These are phyloP conservation scores for Colletotrichum sublineola DNA, from an alignment of 2,329 filamentous ascomycete genomes.

Conservation along the genomic window DNA sequence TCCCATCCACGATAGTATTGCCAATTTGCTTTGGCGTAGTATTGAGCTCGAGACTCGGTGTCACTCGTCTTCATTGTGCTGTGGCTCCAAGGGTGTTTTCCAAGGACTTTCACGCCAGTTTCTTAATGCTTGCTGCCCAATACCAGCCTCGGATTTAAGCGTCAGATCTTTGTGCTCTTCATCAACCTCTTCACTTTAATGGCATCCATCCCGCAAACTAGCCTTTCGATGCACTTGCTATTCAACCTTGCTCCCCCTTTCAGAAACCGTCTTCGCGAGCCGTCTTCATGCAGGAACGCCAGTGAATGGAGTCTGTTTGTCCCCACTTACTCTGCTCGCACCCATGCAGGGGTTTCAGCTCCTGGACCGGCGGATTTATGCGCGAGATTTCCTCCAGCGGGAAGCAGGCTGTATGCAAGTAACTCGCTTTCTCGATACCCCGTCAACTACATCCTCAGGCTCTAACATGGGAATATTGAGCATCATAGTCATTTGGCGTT, in stretches of 20 bases:
- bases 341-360: not conserved
- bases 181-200: not conserved
- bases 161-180: not conserved
- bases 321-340: slow-evolving; percentile 1
- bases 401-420: not conserved
- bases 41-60: not conserved
- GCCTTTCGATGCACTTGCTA: not conserved
- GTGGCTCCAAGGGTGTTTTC: not conserved
- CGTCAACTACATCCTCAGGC: not conserved
- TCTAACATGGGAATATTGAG: not conserved
- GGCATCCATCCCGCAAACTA: not conserved
- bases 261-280: not conserved
- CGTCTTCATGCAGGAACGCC: slow-evolving; percentile 17
- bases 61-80: not conserved
- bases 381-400: not conserved
- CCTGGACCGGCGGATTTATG: no score
- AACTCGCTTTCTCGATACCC: not conserved
- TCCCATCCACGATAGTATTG: not conserved
- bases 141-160: not conserved
- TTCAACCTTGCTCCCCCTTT: not conserved
- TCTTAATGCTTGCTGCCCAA: not conserved
- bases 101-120: not conserved
- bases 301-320: not conserved
- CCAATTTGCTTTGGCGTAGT: not conserved
- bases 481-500: not conserved